Percentiles rank a stretch among this genome's conserved stretches.
Conservation (phyloP, 2,329 filamentous ascomycete species). For the Trichoderma endophyticum region DNA sequence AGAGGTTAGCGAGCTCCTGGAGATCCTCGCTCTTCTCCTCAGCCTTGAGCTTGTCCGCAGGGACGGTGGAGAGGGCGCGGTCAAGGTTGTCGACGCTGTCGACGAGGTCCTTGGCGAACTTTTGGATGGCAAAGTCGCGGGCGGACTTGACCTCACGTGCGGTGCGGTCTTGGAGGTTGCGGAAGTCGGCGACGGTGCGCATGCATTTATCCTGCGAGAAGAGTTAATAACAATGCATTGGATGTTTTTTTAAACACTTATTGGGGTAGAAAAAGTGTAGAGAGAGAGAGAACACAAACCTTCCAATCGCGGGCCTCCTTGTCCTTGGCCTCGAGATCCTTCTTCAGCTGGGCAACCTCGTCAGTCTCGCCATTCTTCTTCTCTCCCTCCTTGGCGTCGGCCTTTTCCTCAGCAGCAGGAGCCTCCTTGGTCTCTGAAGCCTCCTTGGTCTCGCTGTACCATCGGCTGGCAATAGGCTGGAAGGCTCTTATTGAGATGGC, state of each 20-base stretch:
- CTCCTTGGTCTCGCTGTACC: slow-evolving; percentile 49
- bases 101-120: slow-evolving; percentile 90
- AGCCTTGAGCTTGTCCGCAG: slow-evolving; percentile 65
- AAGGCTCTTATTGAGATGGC: slow-evolving; percentile 37
- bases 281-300: slow-evolving; percentile 48
- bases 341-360: slow-evolving; percentile 46
- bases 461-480: slow-evolving; percentile 39
- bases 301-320: slow-evolving; percentile 70
- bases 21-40: slow-evolving; percentile 50
- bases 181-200: slow-evolving; percentile 92
- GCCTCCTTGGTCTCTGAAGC: slow-evolving; percentile 28
- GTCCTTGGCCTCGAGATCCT: slow-evolving; percentile 51
- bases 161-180: slow-evolving; percentile 94
- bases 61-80: slow-evolving; percentile 79
- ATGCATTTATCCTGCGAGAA: slow-evolving; percentile 80
- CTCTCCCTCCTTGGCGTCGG: slow-evolving; percentile 27
- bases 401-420: slow-evolving; percentile 30
- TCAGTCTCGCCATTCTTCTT: slow-evolving; percentile 33
- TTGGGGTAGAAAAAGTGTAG: neutral
- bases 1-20: slow-evolving; percentile 73
- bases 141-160: slow-evolving; percentile 84
- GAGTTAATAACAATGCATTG: neutral
- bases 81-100: slow-evolving; percentile 97
- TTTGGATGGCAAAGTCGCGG: slow-evolving; percentile 91
- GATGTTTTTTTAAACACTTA: neutral